phyloP scores from a whole-genome alignment of 768 basidiomycete species.

The Sutorius australiensis region DNA sequence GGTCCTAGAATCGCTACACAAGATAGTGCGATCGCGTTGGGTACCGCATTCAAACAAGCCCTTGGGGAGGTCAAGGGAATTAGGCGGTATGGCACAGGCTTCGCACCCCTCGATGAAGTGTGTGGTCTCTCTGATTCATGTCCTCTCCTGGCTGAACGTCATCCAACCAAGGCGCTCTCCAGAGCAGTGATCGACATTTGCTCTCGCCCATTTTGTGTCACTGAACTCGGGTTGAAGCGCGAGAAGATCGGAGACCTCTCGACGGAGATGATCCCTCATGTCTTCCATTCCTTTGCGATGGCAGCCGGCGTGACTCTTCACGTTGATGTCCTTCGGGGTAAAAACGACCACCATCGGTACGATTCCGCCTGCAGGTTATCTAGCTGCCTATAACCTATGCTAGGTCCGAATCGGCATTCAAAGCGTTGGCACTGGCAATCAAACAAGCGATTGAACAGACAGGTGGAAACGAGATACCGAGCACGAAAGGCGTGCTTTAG shows the following conservation, averaged over 20 bases:
- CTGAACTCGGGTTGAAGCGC: conserved; percentile 80
- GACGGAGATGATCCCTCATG: conserved; percentile 97
- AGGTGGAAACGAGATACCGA: conserved; percentile 86
- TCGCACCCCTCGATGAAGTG: conserved; percentile 96
- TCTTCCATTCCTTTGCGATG: conserved; percentile 97
- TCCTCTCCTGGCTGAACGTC: neutral
- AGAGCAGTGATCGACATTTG: conserved; percentile 98
- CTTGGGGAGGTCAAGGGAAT: conserved; percentile 94
- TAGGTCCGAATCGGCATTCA: conserved; percentile 97
- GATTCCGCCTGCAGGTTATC: conserved; percentile 18
- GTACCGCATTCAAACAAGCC: conserved; percentile 90
- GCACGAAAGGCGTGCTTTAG: conserved; percentile 92
- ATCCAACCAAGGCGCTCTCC: conserved; percentile 72
- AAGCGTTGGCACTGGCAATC: conserved; percentile 93
- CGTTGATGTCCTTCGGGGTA: conserved; percentile 89
- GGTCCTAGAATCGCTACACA: conserved; percentile 42
- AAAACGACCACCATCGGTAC: conserved; percentile 97
- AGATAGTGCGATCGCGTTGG: conserved; percentile 84
- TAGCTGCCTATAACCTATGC: neutral
- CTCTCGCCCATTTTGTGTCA: conserved; percentile 92
- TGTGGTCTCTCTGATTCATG: conserved; percentile 2
- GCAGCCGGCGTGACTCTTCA: conserved; percentile 93
- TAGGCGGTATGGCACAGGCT: conserved; percentile 91
- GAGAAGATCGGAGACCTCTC: conserved; percentile 95
- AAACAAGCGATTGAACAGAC: conserved; percentile 91